Conservation (phyloP, 352 stramenopile genomes). For the Globisporangium camurandrum region DNA sequence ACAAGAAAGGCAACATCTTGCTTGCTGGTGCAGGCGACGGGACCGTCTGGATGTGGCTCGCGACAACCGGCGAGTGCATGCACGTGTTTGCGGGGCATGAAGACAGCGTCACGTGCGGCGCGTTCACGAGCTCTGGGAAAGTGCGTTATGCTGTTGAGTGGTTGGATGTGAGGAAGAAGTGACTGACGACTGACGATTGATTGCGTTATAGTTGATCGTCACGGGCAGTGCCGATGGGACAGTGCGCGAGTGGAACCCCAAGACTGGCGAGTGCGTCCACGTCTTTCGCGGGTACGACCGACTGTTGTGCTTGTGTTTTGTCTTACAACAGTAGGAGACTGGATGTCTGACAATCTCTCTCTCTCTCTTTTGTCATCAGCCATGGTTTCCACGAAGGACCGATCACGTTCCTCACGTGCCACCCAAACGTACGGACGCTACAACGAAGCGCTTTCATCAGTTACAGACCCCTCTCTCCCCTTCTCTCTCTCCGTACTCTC, state of each 20-base stretch:
- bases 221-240: constrained; percentile 92
- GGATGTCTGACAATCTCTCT: background rate
- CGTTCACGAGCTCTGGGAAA: constrained; percentile 94
- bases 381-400: constrained; percentile 83
- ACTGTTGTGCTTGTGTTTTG: background rate
- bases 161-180: too few relatives aligned
- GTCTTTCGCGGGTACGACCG: constrained; percentile 73
- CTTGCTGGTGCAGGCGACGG: constrained; percentile 83
- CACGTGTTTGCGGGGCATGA: constrained; percentile 97
- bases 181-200: too few relatives aligned
- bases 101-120: constrained; percentile 89
- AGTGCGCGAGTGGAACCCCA: constrained; percentile 94
- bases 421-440: constrained; percentile 74
- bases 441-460: too few relatives aligned
- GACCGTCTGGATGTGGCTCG: constrained; percentile 91
- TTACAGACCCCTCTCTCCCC: background rate
- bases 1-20: constrained; percentile 88
- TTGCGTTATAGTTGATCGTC: constrained; percentile 91
- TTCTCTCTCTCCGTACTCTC: background rate
- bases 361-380: constrained; percentile 22
- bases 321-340: background rate
- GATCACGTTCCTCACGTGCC: constrained; percentile 88
- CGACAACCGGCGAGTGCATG: constrained; percentile 94
- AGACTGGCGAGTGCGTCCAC: constrained; percentile 90
- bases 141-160: too few relatives aligned